Evolutionary conservation across 164 flowering plant genomes (phyloP), one percentile per base, ranked within the genome.

Genomic region (Vitis riparia): DNA sequence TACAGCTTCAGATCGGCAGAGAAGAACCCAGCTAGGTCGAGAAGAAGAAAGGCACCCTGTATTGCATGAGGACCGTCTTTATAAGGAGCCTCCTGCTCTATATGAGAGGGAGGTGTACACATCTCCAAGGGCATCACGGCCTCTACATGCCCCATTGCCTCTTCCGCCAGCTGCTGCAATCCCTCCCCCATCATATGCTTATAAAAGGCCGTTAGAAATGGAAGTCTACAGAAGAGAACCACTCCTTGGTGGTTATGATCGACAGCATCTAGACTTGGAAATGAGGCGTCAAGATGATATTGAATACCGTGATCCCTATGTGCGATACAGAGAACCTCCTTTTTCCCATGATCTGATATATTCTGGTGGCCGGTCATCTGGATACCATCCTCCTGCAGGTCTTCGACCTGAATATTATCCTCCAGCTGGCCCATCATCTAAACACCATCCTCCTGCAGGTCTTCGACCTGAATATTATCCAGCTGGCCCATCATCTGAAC

Each of bases 181-280:
- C n/a, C 58, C 73, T 55, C 68, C 62, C 32, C 73, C 66, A 8
- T 56, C 70, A 5, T 80, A 82, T 76, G 67, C 66, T 15, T 73
- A 77, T 71, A 78, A 68, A 55, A 67, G 81, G 74, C 67, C 71
- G 6, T 58, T 59, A 23, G 80, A 66, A 32, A 29, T 11, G 19
- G 68, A 68, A 52, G 56, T 61, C 44, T 73, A 74, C 68, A 51
- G 76, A 60, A 72, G 75, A 66, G 75, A 70, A 11, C 32, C 55
- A 11, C 63, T 23, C 37, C 49, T 12, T 51, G 82, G 74, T 70
- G 71, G 29, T 73, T 76, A 15, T 60, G 74, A 73, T 6, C 64
- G 5, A 48, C 65, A 44, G 51, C n/a, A 30, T 61, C 8, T 60
- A 9, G 72, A 77, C 64, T 13, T 64, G 59, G 81, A 66, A 29